Evolutionary conservation across 2,329 filamentous ascomycete genomes (phyloP).

Genomic region (Aspergillus bombycis): DNA sequence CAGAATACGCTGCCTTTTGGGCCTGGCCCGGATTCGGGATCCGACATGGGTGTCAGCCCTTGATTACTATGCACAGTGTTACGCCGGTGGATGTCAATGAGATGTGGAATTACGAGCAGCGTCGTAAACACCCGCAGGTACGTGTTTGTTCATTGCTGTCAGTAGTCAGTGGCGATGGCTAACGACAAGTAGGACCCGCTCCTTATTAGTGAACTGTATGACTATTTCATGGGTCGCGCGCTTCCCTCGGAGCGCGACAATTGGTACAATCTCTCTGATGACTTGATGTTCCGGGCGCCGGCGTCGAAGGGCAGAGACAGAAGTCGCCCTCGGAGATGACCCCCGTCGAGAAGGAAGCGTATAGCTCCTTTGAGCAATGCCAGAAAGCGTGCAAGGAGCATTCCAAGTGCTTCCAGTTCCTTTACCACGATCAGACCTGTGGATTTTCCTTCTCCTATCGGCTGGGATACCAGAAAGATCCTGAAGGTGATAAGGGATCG

Average conservation of each 20-base stretch:
- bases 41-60: constrained; percentile 60
- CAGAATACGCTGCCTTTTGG: constrained; percentile 54
- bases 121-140: constrained; percentile 32
- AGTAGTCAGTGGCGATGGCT: background rate
- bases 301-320: constrained; percentile 25
- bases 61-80: constrained; percentile 62
- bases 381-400: constrained; percentile 51
- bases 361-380: constrained; percentile 51
- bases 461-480: constrained; percentile 10
- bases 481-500: constrained; percentile 5
- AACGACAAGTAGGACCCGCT: constrained; percentile 43
- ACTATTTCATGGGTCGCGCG: constrained; percentile 45
- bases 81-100: constrained; percentile 54
- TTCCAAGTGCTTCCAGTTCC: constrained; percentile 40
- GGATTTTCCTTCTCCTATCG: constrained; percentile 18
- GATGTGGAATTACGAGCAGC: constrained; percentile 59
- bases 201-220: constrained; percentile 55
- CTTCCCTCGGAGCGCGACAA: constrained; percentile 49
- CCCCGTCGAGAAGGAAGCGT: constrained; percentile 49
- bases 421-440: constrained; percentile 18
- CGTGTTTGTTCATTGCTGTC: background rate
- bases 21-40: constrained; percentile 18
- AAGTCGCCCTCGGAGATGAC: constrained; percentile 43
- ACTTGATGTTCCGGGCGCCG: constrained; percentile 44
- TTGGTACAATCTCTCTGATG: constrained; percentile 58